Evolutionary conservation across 352 stramenopile species (phyloP).

Genomic region (Globisporangium alternatum): DNA sequence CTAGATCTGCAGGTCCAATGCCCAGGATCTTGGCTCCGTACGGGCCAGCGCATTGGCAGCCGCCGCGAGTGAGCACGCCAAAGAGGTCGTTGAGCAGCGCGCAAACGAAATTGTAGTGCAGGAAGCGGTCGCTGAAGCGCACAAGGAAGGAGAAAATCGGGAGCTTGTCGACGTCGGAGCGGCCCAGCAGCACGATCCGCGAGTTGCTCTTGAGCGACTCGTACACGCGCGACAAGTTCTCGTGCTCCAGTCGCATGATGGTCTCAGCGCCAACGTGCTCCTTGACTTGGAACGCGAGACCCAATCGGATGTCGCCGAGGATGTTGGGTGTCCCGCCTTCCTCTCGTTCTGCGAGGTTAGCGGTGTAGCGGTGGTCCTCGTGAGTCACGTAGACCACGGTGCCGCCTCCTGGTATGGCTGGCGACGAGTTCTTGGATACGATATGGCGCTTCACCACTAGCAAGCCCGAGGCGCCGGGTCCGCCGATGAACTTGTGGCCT

Average conservation of each 20-base stretch:
- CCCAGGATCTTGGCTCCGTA: constrained; percentile 93
- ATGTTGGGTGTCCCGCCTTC: constrained; percentile 96
- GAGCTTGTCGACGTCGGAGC: constrained; percentile 56
- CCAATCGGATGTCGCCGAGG: constrained; percentile 90
- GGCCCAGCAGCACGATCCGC: constrained; percentile 89
- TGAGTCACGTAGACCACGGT: constrained; percentile 61
- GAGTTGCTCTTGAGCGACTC: constrained; percentile 42
- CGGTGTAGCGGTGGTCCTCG: constrained; percentile 56
- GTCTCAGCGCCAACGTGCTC: constrained; percentile 39
- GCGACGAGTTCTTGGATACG: constrained; percentile 46
- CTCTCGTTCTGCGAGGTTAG: constrained; percentile 84
- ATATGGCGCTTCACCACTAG: constrained; percentile 94
- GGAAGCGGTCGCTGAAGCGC: constrained; percentile 78
- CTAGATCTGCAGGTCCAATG: constrained; percentile 63
- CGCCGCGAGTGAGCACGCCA: constrained; percentile 80
- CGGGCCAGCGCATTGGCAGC: constrained; percentile 89
- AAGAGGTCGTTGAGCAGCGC: constrained; percentile 98
- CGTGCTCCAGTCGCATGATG: constrained; percentile 56
- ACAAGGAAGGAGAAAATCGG: constrained; percentile 96
- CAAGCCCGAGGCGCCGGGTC: constrained; percentile 89
- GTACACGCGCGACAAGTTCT: constrained; percentile 34
- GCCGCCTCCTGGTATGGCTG: constrained; percentile 45
- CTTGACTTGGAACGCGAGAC: constrained; percentile 92
- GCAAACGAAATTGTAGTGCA: constrained; percentile 99
- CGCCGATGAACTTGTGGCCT: constrained; percentile 96